Evolutionary conservation across 345 rosid species (phyloP).

Genomic region (Toxicodendron radicans): DNA sequence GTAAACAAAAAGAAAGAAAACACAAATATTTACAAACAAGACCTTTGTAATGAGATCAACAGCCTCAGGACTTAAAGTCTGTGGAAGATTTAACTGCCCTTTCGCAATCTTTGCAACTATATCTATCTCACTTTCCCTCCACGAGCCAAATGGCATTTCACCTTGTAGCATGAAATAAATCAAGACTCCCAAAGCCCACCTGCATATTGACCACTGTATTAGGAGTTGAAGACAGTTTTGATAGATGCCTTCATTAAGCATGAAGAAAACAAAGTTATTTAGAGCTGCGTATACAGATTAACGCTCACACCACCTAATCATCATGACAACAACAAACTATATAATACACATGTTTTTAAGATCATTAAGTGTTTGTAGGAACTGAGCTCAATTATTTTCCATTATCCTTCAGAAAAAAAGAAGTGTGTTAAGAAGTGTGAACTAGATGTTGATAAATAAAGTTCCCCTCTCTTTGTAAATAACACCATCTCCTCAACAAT

Average conservation of each 20-base stretch:
- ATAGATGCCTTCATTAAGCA: not conserved
- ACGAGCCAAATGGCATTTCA: slow-evolving; percentile 84
- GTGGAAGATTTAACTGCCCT: slow-evolving; percentile 65
- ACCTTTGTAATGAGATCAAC: slow-evolving; percentile 83
- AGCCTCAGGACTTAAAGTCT: slow-evolving; percentile 57
- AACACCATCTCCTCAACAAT: not conserved
- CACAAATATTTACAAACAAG: slow-evolving; percentile 5
- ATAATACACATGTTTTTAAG: not conserved
- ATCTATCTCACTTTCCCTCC: slow-evolving; percentile 84
- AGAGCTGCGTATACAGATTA: not conserved
- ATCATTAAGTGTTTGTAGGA: not conserved
- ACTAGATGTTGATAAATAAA: slow-evolving; percentile 6
- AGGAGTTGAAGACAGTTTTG: slow-evolving; percentile 1
- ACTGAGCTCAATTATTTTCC: not conserved
- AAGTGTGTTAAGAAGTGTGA: not conserved
- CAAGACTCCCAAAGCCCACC: slow-evolving; percentile 95
- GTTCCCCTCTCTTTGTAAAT: not conserved
- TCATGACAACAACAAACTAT: too few species aligned
- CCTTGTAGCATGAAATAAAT: slow-evolving; percentile 76
- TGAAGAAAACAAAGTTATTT: not conserved
- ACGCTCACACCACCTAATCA: not conserved
- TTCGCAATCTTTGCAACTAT: slow-evolving; percentile 72
- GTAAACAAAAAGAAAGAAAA: not conserved
- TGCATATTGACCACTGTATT: slow-evolving; percentile 24
- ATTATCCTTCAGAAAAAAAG: not conserved